Evolutionary conservation across 176 grass and related monocot species (phyloP), one percentile per base, ranked within the genome.

Genomic region (Oryza rufipogon): DNA sequence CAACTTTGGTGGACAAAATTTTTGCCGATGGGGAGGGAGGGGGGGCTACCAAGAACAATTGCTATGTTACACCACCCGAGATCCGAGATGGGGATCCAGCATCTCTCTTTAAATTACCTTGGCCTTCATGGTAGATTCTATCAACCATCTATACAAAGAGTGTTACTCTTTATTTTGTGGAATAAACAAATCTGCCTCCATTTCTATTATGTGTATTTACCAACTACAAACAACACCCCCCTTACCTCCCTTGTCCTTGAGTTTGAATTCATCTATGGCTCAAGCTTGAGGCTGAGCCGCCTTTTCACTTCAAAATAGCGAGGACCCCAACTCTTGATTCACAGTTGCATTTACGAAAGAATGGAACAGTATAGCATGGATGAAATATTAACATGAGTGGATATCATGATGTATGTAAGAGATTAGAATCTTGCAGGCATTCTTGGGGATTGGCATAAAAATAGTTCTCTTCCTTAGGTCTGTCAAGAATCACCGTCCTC

Each of bases 381-480:
- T 48, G 64, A 0, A 48, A 80, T 78, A 81, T 80, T 82, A 72
- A 79, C 63, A 77, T 15, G 45, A 44, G 76, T 45, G 64, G 48
- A 68, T 66, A 89, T 92, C 79, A 94, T 64, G 56, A 91, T 63
- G 44, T 79, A 36, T 33, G 75, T 22, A 74, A 33, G 38, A 83
- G 71, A 73, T 91, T 76, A 14, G 51, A 66, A 48, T 84, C 86
- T 81, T 54, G 88, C 38, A 99, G 83, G 68, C 97, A 99, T 67
- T 99, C 97, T 34, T 99, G 84, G 66, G 97, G 93, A 79, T 99
- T 99, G 8, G 97, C 86, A 84, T 92, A 99, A 76, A 94, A 99
- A 79, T 94, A 99, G 69, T 96, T 86, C 81, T 99, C 97, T 86
- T 99, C 97, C 88, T 99, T 99, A 68, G 97, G 97, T 73, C 86